Evolutionary conservation across 129 eudicot species (phyloP), one percentile per base, ranked within the genome.

Genomic region (Lonicera japonica): DNA sequence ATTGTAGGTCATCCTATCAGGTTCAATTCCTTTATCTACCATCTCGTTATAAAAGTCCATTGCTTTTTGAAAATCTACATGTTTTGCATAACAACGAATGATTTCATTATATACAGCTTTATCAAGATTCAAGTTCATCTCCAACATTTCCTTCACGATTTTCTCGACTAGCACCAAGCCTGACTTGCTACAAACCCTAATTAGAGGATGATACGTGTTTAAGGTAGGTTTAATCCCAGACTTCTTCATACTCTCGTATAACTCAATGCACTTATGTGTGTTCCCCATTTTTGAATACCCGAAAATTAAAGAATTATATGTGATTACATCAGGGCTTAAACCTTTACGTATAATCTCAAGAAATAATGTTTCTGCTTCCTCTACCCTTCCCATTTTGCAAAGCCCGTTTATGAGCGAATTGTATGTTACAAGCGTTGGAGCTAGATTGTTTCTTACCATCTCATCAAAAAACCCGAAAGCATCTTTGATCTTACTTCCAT

Each of bases 401-500:
- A 65, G 69, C 52, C 69, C 69, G 0, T 65, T 65, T 29, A 51
- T 65, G 38, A 65, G 69, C 55, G 60, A 48, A 52, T 65, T 65
- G 50, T 65, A 65, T 13, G 69, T 65, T 38, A 65, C 60, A 53
- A 65, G 36, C 5, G 69, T 65, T 34, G 69, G 69, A 53, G 13
- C 50, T 17, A 65, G 45, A 40, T 65, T 11, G 15, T 25, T 21
- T 65, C 29, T 54, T 51, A 52, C 18, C 69, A 65, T 65, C 51
- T 65, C 69, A 18, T 65, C 23, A 5, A 51, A 65, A 55, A 57
- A 29, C 60, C 69, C 20, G 54, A 53, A 65, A 51, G 69, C 69
- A 51, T 65, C 52, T 53, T 65, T 52, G 50, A 65, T 65, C 48
- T 25, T 65, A 51, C 69, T 60, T 11, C 17, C 18, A 5, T 9